Evolutionary conservation across 129 eudicot genomes (phyloP).

Genomic region (Glebionis coronaria): DNA sequence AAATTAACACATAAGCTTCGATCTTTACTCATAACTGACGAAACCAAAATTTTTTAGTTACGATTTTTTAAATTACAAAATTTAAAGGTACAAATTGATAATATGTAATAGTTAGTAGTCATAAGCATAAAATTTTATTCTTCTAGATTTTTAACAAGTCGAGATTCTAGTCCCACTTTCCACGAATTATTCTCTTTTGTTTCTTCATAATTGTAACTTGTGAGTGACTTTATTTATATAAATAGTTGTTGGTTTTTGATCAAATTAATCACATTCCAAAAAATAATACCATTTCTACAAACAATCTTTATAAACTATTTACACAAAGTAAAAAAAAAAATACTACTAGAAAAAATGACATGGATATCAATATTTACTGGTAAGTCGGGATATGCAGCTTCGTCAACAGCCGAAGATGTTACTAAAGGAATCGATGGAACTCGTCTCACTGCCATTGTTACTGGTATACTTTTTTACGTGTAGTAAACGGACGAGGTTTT

Average conservation of each 20-base stretch:
- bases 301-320: not conserved
- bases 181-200: too few relatives aligned
- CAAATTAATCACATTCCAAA: too few relatives aligned
- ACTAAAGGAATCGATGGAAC: constrained; percentile 68
- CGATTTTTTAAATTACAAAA: not conserved
- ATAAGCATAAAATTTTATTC: not conserved
- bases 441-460: constrained; percentile 83
- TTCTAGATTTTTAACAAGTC: constrained; percentile 17
- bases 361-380: constrained; percentile 74
- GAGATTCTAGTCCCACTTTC: too few relatives aligned
- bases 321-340: not conserved
- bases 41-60: too few relatives aligned
- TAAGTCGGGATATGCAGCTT: constrained; percentile 75
- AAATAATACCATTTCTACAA: not conserved
- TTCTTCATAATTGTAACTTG: too few relatives aligned
- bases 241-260: not conserved
- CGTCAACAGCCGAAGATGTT: constrained; percentile 79
- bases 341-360: constrained; percentile 30
- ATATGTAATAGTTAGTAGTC: not conserved
- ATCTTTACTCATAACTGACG: too few relatives aligned
- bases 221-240: not conserved
- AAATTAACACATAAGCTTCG: too few relatives aligned
- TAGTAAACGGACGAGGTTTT: too few relatives aligned
- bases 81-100: not conserved
- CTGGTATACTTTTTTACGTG: constrained; percentile 35